Percentiles rank a stretch among this genome's conserved stretches.
phyloP scores from a whole-genome alignment of 176 grass and related monocot genomes.

The Eremochloa ophiuroides region DNA sequence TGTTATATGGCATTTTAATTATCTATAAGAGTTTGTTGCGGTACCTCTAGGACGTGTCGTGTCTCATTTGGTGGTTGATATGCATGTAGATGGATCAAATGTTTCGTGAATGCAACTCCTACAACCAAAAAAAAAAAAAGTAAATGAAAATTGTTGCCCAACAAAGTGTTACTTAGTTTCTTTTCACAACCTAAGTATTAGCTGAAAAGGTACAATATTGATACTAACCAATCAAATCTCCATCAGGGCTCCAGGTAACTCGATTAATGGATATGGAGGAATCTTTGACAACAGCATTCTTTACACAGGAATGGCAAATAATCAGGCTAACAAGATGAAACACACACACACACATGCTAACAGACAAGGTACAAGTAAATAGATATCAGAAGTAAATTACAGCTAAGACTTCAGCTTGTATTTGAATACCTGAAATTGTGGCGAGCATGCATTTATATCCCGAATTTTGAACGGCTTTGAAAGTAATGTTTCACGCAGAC shows the following conservation, averaged over 20 bases:
- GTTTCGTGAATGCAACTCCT: constrained; percentile 90
- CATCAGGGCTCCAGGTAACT: constrained; percentile 95
- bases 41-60: constrained; percentile 74
- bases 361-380: constrained; percentile 28
- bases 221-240: constrained; percentile 80
- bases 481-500: constrained; percentile 67
- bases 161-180: neutral
- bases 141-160: constrained; percentile 10
- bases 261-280: constrained; percentile 64
- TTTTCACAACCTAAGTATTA: constrained; percentile 10
- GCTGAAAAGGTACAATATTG: neutral
- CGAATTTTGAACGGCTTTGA: constrained; percentile 84
- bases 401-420: neutral
- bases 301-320: constrained; percentile 31
- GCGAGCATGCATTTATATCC: constrained; percentile 54
- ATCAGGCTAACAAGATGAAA: constrained; percentile 19
- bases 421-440: constrained; percentile 55
- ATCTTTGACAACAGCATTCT: constrained; percentile 67
- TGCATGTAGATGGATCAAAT: constrained; percentile 85
- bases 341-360: neutral
- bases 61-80: constrained; percentile 81
- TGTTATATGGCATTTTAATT: neutral
- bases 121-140: constrained; percentile 17
- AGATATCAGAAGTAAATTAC: constrained; percentile 29
- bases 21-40: constrained; percentile 21